Base-by-base conservation (phyloP, 257 asterid species). In the Penstemon barbatus region DNA sequence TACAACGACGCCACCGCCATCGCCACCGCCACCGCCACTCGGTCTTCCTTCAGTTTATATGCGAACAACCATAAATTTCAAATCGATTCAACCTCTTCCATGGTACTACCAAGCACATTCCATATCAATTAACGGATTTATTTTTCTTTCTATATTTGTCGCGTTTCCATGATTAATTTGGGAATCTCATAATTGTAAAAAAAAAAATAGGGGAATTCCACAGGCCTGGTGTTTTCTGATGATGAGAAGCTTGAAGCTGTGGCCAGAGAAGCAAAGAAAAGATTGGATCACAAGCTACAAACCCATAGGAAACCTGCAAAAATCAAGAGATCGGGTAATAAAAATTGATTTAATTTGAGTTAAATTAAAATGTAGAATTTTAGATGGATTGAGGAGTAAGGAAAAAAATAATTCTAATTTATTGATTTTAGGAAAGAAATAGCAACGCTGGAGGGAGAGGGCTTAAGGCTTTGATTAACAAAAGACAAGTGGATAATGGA, bases 31-130 rank as follows among this genome's bases (percentile, higher is more conserved):
- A 39, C 53, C 41, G 44, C 49, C 63, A 25, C 37, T 44, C 77
- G 69, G 39, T 52, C 83, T 43, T 83, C 87, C 37, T 82, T 80
- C 36, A 80, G 84, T 53, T 57, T 85, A 19, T 78, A 85, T 38
- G 72, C 77, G 0, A 73, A 66, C 77, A 80, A 66, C 69, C 74
- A 78, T 50, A 85, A 80, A 48, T 56, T 77, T n/a, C 66, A 45
- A 43, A 71, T 74, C 72, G 6, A 9, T 69, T 73, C 85, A 45
- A 44, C 10, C 37, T 52, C 81, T 62, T 71, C 79, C 44, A 13
- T 4, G 87, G 91, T 87, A 72, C 18, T 45, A 9, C 59, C 8
- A 45, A 4, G 19, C 33, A 65, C 50, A 15, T 33, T 4, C 53
- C 33, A 25, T 25, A 0, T 25, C 33, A 25, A 25, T 25, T 2